Evolutionary conservation across 2,329 filamentous ascomycete species (phyloP).

Genomic region (Aureobasidium lini): DNA sequence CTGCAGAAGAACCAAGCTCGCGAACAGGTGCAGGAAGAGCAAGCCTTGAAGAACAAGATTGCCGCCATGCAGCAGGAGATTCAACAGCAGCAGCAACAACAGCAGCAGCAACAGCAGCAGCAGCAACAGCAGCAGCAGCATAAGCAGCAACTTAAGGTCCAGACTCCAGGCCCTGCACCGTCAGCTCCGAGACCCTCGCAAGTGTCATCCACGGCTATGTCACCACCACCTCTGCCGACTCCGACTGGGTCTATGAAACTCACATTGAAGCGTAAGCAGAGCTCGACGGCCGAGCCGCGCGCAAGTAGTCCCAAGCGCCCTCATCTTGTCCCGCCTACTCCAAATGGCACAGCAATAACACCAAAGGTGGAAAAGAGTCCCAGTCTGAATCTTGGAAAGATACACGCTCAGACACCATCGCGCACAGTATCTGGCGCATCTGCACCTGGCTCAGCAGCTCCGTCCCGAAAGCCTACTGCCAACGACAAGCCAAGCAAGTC

Average conservation of each 20-base stretch:
- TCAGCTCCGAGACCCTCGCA: constrained; percentile 6
- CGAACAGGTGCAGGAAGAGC: constrained; percentile 9
- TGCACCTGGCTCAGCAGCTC: background rate
- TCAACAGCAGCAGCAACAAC: background rate
- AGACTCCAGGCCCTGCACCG: background rate
- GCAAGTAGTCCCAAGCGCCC: constrained; percentile 23
- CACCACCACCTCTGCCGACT: constrained; percentile 15
- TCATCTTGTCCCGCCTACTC: constrained; percentile 18
- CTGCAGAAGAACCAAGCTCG: constrained; percentile 14
- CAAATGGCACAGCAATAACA: constrained; percentile 3
- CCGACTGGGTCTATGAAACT: constrained; percentile 18
- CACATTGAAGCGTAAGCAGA: constrained; percentile 24
- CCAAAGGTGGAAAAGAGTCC: constrained; percentile 13
- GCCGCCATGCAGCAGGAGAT: constrained; percentile 8
- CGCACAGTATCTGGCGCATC: constrained; percentile 1
- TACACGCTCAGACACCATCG: constrained; percentile 3
- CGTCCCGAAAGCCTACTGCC: background rate
- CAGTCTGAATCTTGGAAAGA: background rate
- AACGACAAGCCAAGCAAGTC: background rate
- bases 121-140: background rate
- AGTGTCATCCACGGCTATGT: constrained; percentile 10
- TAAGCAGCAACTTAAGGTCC: background rate
- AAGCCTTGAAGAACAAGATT: background rate
- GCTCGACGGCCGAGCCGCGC: constrained; percentile 16
- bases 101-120: constrained; percentile 1